A percentile compares a stretch with the other conserved stretches of the same genome.
Evolutionary conservation across 1,139 yeast genomes (phyloP).

Genomic region (Meyerozyma carpophila): DNA sequence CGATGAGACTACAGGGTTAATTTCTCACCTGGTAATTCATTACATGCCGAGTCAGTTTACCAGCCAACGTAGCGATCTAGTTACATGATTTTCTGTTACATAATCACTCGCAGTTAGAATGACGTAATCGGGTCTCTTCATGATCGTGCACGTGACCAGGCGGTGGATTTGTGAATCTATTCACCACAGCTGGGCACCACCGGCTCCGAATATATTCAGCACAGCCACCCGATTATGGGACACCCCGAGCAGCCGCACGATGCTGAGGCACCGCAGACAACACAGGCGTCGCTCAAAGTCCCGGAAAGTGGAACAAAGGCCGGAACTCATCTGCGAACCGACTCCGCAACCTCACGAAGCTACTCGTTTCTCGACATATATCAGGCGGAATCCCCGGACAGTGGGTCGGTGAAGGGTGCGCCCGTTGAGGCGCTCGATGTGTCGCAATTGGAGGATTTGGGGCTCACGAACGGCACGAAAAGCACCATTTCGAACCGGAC

Average conservation of each 20-base stretch:
- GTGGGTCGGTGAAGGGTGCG: neutral
- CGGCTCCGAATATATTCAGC: neutral
- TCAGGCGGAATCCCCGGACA: conserved; percentile 13
- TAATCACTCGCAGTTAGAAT: no score
- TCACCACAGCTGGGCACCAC: no score
- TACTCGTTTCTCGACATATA: conserved; percentile 21
- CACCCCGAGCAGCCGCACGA: neutral
- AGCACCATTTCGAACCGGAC: conserved; percentile 1
- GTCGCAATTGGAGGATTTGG: conserved; percentile 1
- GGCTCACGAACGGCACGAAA: neutral
- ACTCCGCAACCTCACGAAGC: conserved; percentile 30
- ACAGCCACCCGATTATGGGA: neutral
- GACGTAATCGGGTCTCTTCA: no score
- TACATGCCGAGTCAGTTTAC: no score
- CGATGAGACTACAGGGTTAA: no score
- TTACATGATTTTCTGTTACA: no score
- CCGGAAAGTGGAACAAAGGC: conserved; percentile 3
- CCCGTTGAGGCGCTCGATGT: neutral
- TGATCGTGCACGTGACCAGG: neutral
- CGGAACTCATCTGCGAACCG: conserved; percentile 20
- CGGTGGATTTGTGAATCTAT: no score
- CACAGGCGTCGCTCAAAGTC: neutral
- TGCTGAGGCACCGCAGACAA: neutral
- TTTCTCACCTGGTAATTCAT: no score
- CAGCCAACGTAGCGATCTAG: no score